Percentiles rank a stretch among this genome's conserved stretches.
phyloP scores from a whole-genome alignment of 2,329 filamentous ascomycete species.

The Pezicula radicicola region DNA sequence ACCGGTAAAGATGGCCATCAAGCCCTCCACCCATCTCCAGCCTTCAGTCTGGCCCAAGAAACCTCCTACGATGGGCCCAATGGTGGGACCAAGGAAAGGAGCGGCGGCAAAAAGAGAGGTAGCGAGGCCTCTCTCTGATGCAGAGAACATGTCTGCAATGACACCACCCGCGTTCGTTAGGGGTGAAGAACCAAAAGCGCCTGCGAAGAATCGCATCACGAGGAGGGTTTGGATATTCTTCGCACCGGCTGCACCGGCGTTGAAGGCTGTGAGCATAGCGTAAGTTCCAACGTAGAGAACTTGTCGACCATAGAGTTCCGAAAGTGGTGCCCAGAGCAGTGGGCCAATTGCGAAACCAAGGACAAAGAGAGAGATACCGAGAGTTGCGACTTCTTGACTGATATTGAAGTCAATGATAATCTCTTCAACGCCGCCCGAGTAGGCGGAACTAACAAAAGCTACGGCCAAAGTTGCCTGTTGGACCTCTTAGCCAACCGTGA shows the following conservation, averaged over 20 bases:
- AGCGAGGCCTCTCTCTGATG: conserved; percentile 52
- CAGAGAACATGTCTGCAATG: conserved; percentile 58
- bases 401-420: conserved; percentile 39
- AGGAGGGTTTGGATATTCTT: conserved; percentile 56
- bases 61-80: conserved; percentile 65
- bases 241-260: conserved; percentile 53
- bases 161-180: conserved; percentile 61
- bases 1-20: conserved; percentile 62
- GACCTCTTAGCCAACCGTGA: neutral
- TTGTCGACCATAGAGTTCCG: conserved; percentile 55
- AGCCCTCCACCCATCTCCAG: conserved; percentile 67
- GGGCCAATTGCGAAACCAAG: conserved; percentile 46
- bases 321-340: conserved; percentile 31
- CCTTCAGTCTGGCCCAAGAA: conserved; percentile 63
- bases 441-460: conserved; percentile 29
- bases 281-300: conserved; percentile 55
- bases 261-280: conserved; percentile 55
- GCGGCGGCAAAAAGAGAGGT: conserved; percentile 63
- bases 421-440: conserved; percentile 34
- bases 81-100: conserved; percentile 63
- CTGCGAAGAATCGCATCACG: conserved; percentile 64
- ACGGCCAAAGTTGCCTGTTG: conserved; percentile 7
- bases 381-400: conserved; percentile 30
- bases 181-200: conserved; percentile 56
- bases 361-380: conserved; percentile 41